Evolutionary conservation across 768 basidiomycete genomes (phyloP), one percentile per base, ranked within the genome.

Genomic region (Neoboletus subvelutipes): DNA sequence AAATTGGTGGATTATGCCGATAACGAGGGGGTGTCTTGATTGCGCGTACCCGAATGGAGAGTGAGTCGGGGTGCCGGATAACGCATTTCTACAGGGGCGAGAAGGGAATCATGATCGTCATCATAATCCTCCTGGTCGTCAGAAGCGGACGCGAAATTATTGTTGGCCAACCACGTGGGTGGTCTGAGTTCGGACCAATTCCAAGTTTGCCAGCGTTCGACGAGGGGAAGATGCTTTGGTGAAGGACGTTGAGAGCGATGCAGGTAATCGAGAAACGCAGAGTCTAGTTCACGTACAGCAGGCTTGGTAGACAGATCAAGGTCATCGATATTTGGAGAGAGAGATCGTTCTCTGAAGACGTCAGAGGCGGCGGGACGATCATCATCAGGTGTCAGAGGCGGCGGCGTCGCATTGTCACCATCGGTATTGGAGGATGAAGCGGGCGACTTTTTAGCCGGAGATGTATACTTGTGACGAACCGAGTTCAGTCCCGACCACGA

Each of bases 301-400:
- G 60, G 50, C 28, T 65, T 64, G 37, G 58, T 26, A 6, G 61
- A 39, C 29, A 56, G 52, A 50, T 61, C 62, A 51, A 62, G 56
- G 43, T 63, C 68, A 33, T 61, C 64, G 22, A 62, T 59, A 18
- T 59, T 65, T 15, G 64, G 65, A 5, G 66, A 64, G 28, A 64
- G 63, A 4, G 69, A 71, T 52, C 55, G 70, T 33, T 54, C 62
- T 52, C 55, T 56, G 43, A 73, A 61, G 31, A 67, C 47, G 31
- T 57, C 64, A 4, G 70, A 57, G 20, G 26, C 52, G n/a, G 39
- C 9, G 3, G 59, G 59, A 28, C 63, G 63, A 56, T 71, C 72
- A 28, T 74, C 67, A 57, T 77, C 73, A 43, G 73, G 73, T 0
- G 76, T 76, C 47, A 74, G 64, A 40, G 75, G 69, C 1, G 75